Base-by-base conservation (phyloP, 208 protist species). In the Sergeia podlipaevii region DNA sequence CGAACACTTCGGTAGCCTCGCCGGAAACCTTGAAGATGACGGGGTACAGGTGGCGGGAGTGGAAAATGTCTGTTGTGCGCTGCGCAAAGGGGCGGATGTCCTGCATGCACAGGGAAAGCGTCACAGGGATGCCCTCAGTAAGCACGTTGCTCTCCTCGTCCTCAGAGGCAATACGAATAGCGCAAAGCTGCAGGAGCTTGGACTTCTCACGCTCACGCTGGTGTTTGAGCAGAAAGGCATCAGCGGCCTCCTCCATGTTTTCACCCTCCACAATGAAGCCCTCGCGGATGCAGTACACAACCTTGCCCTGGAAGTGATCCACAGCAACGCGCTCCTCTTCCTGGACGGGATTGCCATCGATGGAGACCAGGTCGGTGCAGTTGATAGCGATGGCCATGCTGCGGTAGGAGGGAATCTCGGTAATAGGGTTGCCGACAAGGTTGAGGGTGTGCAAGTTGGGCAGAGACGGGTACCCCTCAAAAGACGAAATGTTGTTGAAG, bases 401-500 rank as follows among this genome's bases (percentile, higher is more conserved):
- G 55, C 88, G 80, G 82, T 94, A 97, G 17, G 85, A 89, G 2
- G 74, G 74, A 23, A 82, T 71, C 26, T 90, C 84, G 21, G 83
- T 85, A 48, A 97, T 70, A 4, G 91, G 91, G 72, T 97, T 97
- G 24, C 88, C 87, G 21, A 94, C 80, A 27, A 97, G 74, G 69
- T 97, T 95, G 27, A 97, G 74, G 18, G 86, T 91, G 71, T 97
- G 88, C 32, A 97, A 58, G 44, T 76, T 82, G 17, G 91, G 91
- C 33, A 97, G 73, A 30, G 69, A 70, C 6, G 85, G 85, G 63
- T 88, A 97, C 46, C 75, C 54, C 46, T 95, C 73, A 43, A 97
- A 97, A 56, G 70, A 85, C 11, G 82, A 69, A 65, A 97, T 95
- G 58, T 80, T 91, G 68, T 97, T 95, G 73, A 95, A 95, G 75